Conservation (phyloP, 73 alveolate species). For the Durusdinium trenchii region DNA sequence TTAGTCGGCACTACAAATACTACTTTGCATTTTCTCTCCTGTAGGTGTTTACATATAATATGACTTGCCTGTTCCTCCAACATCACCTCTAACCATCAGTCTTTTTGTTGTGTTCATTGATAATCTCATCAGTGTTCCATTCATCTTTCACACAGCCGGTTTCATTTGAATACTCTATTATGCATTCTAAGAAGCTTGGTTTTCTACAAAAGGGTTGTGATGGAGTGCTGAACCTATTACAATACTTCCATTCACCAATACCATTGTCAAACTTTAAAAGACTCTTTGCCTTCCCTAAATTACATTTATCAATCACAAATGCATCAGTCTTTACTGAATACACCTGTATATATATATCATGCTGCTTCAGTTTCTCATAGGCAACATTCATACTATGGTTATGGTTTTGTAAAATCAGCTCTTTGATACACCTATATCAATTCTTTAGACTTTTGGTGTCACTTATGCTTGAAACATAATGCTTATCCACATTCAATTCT, state of each 20-base stretch:
- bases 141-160: constrained; percentile 28
- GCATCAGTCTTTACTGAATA: constrained; percentile 49
- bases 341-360: neutral
- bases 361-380: neutral
- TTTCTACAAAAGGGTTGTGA: neutral
- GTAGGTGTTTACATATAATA: neutral
- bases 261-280: neutral
- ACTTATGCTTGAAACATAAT: neutral
- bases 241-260: neutral
- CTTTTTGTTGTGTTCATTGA: constrained; percentile 6
- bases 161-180: neutral
- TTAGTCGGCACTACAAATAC: neutral
- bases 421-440: neutral
- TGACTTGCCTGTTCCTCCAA: neutral
- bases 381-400: neutral
- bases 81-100: neutral
- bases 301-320: neutral
- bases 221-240: neutral
- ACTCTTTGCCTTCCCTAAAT: neutral
- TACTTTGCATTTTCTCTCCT: neutral
- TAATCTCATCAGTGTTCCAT: constrained; percentile 37
- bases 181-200: neutral
- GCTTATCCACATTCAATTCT: neutral
- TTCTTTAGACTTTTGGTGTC: neutral
- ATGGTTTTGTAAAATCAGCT: neutral